A percentile compares a stretch with the other conserved stretches of the same genome.
phyloP scores from a whole-genome alignment of 2,329 filamentous ascomycete species.

The Fusarium clavum region DNA sequence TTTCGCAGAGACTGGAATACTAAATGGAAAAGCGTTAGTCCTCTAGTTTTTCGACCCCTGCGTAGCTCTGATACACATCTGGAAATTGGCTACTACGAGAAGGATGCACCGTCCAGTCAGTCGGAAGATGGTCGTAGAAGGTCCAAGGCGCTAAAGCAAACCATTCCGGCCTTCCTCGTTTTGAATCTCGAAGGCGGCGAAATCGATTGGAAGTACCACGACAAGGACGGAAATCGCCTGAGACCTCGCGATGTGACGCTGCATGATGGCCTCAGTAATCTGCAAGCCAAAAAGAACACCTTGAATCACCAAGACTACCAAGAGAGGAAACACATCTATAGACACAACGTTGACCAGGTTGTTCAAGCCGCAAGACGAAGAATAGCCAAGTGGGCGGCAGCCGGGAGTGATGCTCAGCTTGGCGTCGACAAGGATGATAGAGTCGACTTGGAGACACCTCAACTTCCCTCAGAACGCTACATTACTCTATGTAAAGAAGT shows the following conservation, averaged over 20 bases:
- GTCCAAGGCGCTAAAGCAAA: constrained; percentile 2
- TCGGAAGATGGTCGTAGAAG: neutral
- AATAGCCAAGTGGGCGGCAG: constrained; percentile 4
- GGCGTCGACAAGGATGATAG: neutral
- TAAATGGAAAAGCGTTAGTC: neutral
- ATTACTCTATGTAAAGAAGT: neutral
- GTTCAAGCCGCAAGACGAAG: constrained; percentile 11
- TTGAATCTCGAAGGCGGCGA: constrained; percentile 2
- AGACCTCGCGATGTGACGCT: neutral
- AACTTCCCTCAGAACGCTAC: constrained; percentile 6
- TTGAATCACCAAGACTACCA: neutral
- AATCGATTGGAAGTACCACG: constrained; percentile 10
- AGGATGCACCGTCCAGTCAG: neutral
- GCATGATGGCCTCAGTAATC: neutral
- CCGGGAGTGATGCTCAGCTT: neutral
- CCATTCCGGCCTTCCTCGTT: neutral
- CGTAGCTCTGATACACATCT: neutral
- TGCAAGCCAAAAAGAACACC: constrained; percentile 3
- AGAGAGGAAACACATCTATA: constrained; percentile 6
- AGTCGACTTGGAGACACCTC: neutral
- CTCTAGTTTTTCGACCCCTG: neutral
- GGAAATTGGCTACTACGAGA: neutral
- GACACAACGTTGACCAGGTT: constrained; percentile 4
- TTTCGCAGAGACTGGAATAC: constrained; percentile 9
- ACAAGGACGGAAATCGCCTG: neutral